A percentile compares a stretch with the other conserved stretches of the same genome.
phyloP scores from a whole-genome alignment of 805 yeast genomes.

The Kodamaea fukazawae region DNA sequence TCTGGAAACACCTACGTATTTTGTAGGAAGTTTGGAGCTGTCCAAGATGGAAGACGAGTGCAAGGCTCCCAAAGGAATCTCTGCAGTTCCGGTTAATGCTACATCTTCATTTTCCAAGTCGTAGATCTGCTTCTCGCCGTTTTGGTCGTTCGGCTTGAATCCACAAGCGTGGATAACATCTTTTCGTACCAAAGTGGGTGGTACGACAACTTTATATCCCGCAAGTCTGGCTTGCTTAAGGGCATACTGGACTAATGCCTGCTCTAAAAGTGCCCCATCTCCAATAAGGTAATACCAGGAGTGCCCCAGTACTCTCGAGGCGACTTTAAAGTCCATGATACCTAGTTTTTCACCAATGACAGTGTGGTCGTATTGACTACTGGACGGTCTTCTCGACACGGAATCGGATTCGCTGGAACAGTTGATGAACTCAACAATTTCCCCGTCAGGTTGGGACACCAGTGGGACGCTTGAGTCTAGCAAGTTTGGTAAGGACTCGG shows the following conservation, averaged over 20 bases:
- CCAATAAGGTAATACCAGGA: slow-evolving; percentile 85
- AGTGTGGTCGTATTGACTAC: slow-evolving; percentile 53
- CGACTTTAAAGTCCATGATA: slow-evolving; percentile 66
- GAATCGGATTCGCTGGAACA: slow-evolving; percentile 34
- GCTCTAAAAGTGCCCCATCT: slow-evolving; percentile 86
- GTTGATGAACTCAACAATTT: slow-evolving; percentile 52
- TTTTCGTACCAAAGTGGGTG: slow-evolving; percentile 81
- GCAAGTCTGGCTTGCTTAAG: slow-evolving; percentile 58
- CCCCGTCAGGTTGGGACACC: slow-evolving; percentile 35
- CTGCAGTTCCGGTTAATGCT: slow-evolving; percentile 91
- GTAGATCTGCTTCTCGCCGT: slow-evolving; percentile 83
- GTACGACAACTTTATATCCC: slow-evolving; percentile 71
- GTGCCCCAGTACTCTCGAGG: slow-evolving; percentile 74
- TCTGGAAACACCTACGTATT: slow-evolving; percentile 76
- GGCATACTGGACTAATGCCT: slow-evolving; percentile 82
- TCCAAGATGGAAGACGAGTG: slow-evolving; percentile 51
- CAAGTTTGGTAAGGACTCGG: slow-evolving; percentile 62
- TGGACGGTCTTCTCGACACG: slow-evolving; percentile 13
- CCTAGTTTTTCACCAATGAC: slow-evolving; percentile 65
- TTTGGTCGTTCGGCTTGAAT: slow-evolving; percentile 86
- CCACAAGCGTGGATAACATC: slow-evolving; percentile 89
- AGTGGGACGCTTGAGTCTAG: slow-evolving; percentile 47
- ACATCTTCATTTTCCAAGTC: slow-evolving; percentile 51
- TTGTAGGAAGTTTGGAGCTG: slow-evolving; percentile 47
- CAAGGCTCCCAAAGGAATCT: slow-evolving; percentile 86